A percentile compares a stretch with the other conserved stretches of the same genome.
These are phyloP conservation scores for Pleurotus platypus DNA, from an alignment of 768 basidiomycete genomes.

Conservation along the genomic window DNA sequence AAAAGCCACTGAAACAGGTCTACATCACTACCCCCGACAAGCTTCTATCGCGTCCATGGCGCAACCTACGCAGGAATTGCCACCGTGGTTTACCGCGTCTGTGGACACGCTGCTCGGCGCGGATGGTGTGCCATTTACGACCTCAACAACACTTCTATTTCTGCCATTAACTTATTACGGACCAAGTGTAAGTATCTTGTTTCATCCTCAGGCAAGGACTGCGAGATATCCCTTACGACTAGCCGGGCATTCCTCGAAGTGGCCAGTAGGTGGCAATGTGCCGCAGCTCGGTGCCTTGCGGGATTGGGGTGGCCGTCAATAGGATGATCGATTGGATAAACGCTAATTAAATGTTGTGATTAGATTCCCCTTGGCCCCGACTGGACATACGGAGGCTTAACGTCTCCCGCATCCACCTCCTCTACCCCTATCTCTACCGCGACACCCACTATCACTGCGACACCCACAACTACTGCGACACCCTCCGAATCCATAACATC, in stretches of 20 bases:
- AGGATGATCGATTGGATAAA: too few relatives aligned
- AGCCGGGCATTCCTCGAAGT: neutral
- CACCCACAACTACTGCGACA: constrained; percentile 20
- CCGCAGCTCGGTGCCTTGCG: neutral
- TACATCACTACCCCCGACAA: neutral
- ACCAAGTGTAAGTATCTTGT: constrained; percentile 60
- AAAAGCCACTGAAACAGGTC: neutral
- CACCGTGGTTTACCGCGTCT: constrained; percentile 68
- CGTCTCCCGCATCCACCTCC: constrained; percentile 50
- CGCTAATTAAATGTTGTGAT: too few relatives aligned
- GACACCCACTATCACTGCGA: constrained; percentile 17
- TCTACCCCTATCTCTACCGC: constrained; percentile 19
- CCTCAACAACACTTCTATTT: constrained; percentile 52
- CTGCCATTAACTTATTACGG: constrained; percentile 81
- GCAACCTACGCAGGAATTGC: constrained; percentile 61
- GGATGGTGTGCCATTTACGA: constrained; percentile 50
- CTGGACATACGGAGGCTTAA: constrained; percentile 75
- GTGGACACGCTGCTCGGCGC: constrained; percentile 49
- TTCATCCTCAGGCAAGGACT: neutral
- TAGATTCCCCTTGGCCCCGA: constrained; percentile 74
- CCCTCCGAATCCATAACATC: constrained; percentile 25
- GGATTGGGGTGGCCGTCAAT: neutral
- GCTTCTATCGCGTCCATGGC: constrained; percentile 34
- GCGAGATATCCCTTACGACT: neutral
- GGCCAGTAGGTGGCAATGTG: neutral